Evolutionary conservation across 2,329 filamentous ascomycete species (phyloP).

Genomic region (Xylaria sp.): DNA sequence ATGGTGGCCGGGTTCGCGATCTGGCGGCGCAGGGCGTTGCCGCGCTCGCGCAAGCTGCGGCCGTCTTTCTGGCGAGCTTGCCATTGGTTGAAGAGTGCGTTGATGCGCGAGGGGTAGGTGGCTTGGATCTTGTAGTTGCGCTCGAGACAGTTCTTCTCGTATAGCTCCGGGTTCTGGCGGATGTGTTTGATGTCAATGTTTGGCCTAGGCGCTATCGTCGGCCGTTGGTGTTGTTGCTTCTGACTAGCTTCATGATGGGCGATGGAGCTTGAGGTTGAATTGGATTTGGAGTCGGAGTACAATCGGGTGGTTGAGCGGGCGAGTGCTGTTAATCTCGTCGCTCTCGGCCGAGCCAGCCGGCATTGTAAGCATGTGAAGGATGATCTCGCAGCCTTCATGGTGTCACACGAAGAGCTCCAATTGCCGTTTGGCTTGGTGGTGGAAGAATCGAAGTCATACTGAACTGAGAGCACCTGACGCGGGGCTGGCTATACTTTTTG

Average conservation of each 20-base stretch:
- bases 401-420: slow-evolving; percentile 8
- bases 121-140: slow-evolving; percentile 76
- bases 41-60: slow-evolving; percentile 66
- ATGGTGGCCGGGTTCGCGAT: slow-evolving; percentile 58
- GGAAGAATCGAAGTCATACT: neutral
- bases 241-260: slow-evolving; percentile 6
- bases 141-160: slow-evolving; percentile 81
- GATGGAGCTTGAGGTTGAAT: neutral
- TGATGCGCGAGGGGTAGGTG: slow-evolving; percentile 61
- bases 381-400: slow-evolving; percentile 31
- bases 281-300: slow-evolving; percentile 17
- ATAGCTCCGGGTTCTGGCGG: slow-evolving; percentile 79
- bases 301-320: slow-evolving; percentile 27
- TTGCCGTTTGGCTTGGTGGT: neutral
- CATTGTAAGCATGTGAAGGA: slow-evolving; percentile 38
- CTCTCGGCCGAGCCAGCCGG: slow-evolving; percentile 30
- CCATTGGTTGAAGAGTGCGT: slow-evolving; percentile 61
- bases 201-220: slow-evolving; percentile 77
- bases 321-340: slow-evolving; percentile 27
- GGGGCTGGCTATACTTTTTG: neutral
- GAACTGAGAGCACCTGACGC: neutral
- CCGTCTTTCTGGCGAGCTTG: slow-evolving; percentile 65
- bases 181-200: slow-evolving; percentile 88
- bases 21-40: slow-evolving; percentile 66
- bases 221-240: slow-evolving; percentile 48